phyloP scores from a whole-genome alignment of 768 basidiomycete species.

The Trametes cinnabarina region DNA sequence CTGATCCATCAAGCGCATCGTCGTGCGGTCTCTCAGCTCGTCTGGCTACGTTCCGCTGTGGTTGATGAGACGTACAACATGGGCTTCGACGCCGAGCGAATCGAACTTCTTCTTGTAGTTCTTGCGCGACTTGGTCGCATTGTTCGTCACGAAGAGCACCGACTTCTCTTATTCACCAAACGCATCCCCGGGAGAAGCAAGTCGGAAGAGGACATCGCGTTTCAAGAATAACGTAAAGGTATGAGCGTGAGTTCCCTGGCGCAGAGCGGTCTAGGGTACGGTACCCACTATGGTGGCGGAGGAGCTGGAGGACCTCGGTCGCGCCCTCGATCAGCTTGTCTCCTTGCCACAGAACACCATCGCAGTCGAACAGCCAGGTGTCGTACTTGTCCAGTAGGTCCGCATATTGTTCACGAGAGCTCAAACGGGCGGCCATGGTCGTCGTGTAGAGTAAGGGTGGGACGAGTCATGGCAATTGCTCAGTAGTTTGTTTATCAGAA shows the following conservation, averaged over 20 bases:
- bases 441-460: not conserved
- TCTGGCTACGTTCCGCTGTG: not conserved
- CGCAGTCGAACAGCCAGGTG: slow-evolving; percentile 96
- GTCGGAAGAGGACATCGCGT: no score
- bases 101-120: slow-evolving; percentile 92
- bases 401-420: slow-evolving; percentile 32
- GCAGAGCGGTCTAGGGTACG: not conserved
- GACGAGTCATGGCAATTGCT: no score
- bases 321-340: slow-evolving; percentile 77
- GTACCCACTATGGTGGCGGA: slow-evolving; percentile 69
- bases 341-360: slow-evolving; percentile 92
- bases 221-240: no score
- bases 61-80: slow-evolving; percentile 58
- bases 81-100: slow-evolving; percentile 78
- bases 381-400: slow-evolving; percentile 62
- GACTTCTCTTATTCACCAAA: slow-evolving; percentile 59
- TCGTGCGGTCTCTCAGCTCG: no score
- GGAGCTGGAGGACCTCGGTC: slow-evolving; percentile 65
- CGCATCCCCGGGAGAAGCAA: no score
- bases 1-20: slow-evolving; percentile 38
- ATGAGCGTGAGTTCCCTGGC: not conserved
- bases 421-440: slow-evolving; percentile 25
- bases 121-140: slow-evolving; percentile 88
- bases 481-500: no score
- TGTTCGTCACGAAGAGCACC: slow-evolving; percentile 94